Base-by-base conservation (phyloP, 2,329 filamentous ascomycete genomes). In the Penicillium palitans region DNA sequence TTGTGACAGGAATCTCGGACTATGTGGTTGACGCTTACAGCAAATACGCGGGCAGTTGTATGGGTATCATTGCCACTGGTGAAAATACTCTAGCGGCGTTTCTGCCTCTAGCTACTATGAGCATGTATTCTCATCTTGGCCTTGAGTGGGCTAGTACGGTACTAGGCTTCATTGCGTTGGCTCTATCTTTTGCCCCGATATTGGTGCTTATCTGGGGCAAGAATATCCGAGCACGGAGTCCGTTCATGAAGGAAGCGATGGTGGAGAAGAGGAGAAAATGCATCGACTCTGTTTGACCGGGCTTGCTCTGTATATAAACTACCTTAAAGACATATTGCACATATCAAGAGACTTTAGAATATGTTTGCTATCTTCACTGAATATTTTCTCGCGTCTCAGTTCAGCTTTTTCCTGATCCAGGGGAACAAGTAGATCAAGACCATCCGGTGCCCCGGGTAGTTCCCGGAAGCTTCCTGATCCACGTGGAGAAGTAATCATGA, bases 21-120 rank as follows among this genome's bases (percentile, higher is more conserved):
- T 81, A 81, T 53, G 70, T 80, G n/a, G 75, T 76, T 4, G 79
- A 82, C 62, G 76, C 80, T 0, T 83, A 82, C 58, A 74, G 76
- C 21, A 74, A 78, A 27, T 80, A 80, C 58, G 79, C 80, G 4
- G 79, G 74, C 0, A 80, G 78, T 17, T 77, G 79, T 1, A 69
- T 80, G 1, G 76, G 75, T 2, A 79, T 79, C 4, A 77, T 79
- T 17, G 78, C 75, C 0, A 71, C 80, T 0, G 72, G 78, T 2
- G 73, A 80, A 57, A 81, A 79, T 56, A 62, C 70, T 0, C 72
- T 81, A 31, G 78, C 74, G 13, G 77, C 74, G 0, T 79, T 77
- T 24, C 61, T 81, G 24, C 78, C 79, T 1, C 68, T 80, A 4
- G 76, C 75, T 8, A 74, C 77, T 0, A 74, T 73, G 50, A 67